Evolutionary conservation across 805 yeast genomes (phyloP).

Genomic region (Candida parachauliodes): DNA sequence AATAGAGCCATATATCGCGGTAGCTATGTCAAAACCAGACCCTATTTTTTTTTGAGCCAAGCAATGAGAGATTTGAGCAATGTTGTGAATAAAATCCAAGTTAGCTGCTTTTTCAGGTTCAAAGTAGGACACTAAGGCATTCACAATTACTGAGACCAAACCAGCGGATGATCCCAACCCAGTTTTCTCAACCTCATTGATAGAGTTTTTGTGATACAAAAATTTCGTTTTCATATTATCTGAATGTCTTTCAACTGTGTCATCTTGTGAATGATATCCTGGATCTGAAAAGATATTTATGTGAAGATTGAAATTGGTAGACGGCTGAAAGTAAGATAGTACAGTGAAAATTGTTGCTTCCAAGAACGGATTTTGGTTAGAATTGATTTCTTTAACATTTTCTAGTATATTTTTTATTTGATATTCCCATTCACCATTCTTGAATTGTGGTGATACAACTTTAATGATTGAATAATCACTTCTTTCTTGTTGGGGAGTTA

Average conservation of each 20-base stretch:
- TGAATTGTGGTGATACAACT: slow-evolving; percentile 75
- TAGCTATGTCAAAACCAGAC: slow-evolving; percentile 95
- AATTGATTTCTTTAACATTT: slow-evolving; percentile 24
- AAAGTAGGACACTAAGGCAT: slow-evolving; percentile 59
- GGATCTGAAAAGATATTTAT: slow-evolving; percentile 79
- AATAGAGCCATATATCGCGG: slow-evolving; percentile 90
- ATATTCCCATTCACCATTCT: slow-evolving; percentile 67
- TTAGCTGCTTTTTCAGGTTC: slow-evolving; percentile 12
- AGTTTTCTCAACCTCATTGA: slow-evolving; percentile 80
- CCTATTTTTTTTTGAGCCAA: slow-evolving; percentile 94
- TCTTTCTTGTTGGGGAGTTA: slow-evolving; percentile 11
- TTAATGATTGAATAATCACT: slow-evolving; percentile 23
- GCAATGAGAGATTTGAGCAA: slow-evolving; percentile 88
- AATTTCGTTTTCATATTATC: slow-evolving; percentile 43
- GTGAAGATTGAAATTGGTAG: slow-evolving; percentile 25
- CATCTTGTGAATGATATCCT: slow-evolving; percentile 79
- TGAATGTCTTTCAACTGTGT: slow-evolving; percentile 33
- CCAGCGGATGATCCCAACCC: slow-evolving; percentile 98
- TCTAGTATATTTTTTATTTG: slow-evolving; percentile 16
- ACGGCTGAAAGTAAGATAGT: slow-evolving; percentile 47
- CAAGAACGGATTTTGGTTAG: slow-evolving; percentile 65
- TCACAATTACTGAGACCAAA: slow-evolving; percentile 72
- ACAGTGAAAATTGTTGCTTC: slow-evolving; percentile 58
- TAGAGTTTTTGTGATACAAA: slow-evolving; percentile 54
- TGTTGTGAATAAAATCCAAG: slow-evolving; percentile 58